A percentile compares a stretch with the other conserved stretches of the same genome.
These are phyloP conservation scores for Cercospora beticola DNA, from an alignment of 2,329 filamentous ascomycete species.

Conservation along the genomic window DNA sequence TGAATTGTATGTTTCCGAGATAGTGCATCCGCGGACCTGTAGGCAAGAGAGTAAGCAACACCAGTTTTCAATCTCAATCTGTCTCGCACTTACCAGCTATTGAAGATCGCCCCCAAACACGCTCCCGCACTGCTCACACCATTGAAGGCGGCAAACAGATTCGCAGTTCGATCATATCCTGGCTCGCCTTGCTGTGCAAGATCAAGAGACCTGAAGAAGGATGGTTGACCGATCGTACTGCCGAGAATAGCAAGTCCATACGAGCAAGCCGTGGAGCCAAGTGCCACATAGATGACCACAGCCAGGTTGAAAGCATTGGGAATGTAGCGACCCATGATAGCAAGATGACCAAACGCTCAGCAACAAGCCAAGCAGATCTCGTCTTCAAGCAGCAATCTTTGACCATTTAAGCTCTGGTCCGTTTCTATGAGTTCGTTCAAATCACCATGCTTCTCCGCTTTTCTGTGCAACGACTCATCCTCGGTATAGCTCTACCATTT, in stretches of 20 bases:
- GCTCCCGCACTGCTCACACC: constrained; percentile 48
- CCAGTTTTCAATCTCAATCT: background rate
- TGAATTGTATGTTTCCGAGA: constrained; percentile 43
- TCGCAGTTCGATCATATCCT: constrained; percentile 45
- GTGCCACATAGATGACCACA: constrained; percentile 31
- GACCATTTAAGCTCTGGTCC: too few species aligned
- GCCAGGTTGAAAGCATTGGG: constrained; percentile 14
- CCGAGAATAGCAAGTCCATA: constrained; percentile 44
- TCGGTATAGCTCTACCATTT: too few species aligned
- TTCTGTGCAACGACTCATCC: too few species aligned
- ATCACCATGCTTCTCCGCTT: too few species aligned
- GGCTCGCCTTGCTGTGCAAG: constrained; percentile 42
- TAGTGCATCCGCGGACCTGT: constrained; percentile 36
- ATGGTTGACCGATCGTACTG: constrained; percentile 49
- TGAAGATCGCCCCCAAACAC: constrained; percentile 40
- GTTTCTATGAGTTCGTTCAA: too few species aligned
- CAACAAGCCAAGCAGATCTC: too few species aligned
- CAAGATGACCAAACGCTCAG: too few species aligned
- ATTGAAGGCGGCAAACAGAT: constrained; percentile 48
- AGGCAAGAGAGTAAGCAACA: background rate
- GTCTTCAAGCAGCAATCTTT: too few species aligned
- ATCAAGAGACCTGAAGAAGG: constrained; percentile 46
- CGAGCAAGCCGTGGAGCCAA: constrained; percentile 36
- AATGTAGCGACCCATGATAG: constrained; percentile 1
- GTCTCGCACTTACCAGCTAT: constrained; percentile 36